These are phyloP conservation scores for Diaporthe ampelina DNA, from an alignment of 2,329 filamentous ascomycete species.

Conservation along the genomic window DNA sequence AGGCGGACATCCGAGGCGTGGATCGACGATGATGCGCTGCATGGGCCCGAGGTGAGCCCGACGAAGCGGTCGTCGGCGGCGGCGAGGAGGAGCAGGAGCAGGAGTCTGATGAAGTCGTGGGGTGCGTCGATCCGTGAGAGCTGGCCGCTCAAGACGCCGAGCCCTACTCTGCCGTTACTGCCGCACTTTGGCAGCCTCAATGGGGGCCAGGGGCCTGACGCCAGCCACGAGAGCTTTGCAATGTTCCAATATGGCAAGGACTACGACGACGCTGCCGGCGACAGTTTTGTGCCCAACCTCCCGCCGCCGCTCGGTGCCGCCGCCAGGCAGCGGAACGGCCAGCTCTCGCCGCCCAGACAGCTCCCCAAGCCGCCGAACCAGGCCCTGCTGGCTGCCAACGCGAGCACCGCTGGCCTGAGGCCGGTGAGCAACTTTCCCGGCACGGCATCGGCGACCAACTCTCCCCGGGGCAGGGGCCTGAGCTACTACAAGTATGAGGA, in stretches of 20 bases:
- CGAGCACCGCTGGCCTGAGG: conserved; percentile 9
- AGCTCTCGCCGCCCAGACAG: conserved; percentile 38
- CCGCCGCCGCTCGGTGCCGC: conserved; percentile 36
- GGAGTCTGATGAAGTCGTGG: conserved; percentile 34
- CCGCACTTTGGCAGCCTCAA: conserved; percentile 18
- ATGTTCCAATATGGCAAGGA: conserved; percentile 37
- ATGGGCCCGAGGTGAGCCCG: conserved; percentile 58
- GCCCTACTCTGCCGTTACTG: conserved; percentile 55
- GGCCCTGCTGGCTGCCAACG: conserved; percentile 37
- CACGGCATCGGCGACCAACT: not conserved
- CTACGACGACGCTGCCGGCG: not conserved
- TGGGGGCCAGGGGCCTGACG: not conserved
- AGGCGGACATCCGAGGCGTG: conserved; percentile 54
- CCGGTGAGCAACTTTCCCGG: conserved; percentile 2
- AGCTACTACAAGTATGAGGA: conserved; percentile 40
- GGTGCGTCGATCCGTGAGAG: conserved; percentile 44
- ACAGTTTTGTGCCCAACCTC: conserved; percentile 6
- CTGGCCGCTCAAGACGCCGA: conserved; percentile 47
- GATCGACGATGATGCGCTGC: conserved; percentile 66
- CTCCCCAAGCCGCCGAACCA: conserved; percentile 41
- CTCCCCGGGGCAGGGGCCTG: conserved; percentile 30
- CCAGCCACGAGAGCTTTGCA: conserved; percentile 17
- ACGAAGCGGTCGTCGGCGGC: conserved; percentile 44
- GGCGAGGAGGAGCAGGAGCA: not conserved
- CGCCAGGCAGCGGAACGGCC: conserved; percentile 20